A percentile compares a stretch with the other conserved stretches of the same genome.
phyloP scores from a whole-genome alignment of 495 filamentous ascomycete species.

The Podospora comata region DNA sequence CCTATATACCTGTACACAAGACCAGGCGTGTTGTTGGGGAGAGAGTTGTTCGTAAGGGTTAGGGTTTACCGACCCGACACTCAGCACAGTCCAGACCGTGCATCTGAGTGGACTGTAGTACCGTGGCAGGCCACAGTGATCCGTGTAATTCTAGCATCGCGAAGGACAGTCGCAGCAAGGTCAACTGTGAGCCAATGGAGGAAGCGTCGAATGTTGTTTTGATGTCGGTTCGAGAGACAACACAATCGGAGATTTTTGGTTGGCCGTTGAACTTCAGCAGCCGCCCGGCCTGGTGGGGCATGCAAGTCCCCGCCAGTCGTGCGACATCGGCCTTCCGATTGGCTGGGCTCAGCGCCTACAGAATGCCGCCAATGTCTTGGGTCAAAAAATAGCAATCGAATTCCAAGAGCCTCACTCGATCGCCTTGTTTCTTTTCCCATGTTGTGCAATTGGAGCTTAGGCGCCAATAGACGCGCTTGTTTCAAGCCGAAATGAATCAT shows the following conservation, averaged over 20 bases:
- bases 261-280: conserved; percentile 4
- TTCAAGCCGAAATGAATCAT: conserved; percentile 6
- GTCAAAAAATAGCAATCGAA: conserved; percentile 1
- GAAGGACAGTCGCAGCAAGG: neutral
- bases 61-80: too few species aligned
- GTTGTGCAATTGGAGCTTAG: conserved; percentile 3
- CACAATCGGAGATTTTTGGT: neutral
- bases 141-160: conserved; percentile 2
- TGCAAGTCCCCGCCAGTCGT: neutral
- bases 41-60: too few species aligned
- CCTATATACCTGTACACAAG: too few species aligned
- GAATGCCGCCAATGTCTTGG: neutral
- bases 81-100: too few species aligned
- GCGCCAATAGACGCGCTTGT: conserved; percentile 6
- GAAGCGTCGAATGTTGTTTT: neutral
- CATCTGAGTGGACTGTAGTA: neutral
- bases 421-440: neutral
- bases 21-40: too few species aligned
- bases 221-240: neutral
- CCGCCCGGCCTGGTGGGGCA: conserved; percentile 1
- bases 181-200: neutral
- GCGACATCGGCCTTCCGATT: neutral
- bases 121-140: neutral
- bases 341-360: neutral
- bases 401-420: conserved; percentile 2